These are phyloP conservation scores for Erodium maritimum DNA, from an alignment of 345 rosid species.

Conservation along the genomic window DNA sequence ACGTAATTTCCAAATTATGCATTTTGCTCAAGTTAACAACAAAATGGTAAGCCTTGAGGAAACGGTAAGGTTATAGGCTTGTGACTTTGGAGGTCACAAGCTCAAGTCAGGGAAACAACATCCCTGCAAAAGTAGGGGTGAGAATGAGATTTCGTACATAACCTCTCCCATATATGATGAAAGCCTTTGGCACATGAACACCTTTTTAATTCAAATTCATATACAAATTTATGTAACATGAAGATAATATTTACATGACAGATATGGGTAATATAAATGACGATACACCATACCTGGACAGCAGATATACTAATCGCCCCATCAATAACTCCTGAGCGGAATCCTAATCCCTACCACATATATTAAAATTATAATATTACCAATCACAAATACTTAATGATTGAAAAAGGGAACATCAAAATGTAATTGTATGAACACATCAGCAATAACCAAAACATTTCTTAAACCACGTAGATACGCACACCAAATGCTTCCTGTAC, in stretches of 20 bases:
- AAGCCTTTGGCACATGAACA: neutral
- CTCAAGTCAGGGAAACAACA: neutral
- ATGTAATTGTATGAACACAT: no score
- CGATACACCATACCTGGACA: conserved; percentile 46
- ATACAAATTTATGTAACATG: neutral
- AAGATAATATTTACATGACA: neutral
- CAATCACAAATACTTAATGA: neutral
- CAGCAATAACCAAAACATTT: no score
- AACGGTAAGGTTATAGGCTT: no score
- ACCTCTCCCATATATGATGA: neutral
- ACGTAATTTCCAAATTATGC: no score
- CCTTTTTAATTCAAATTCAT: neutral
- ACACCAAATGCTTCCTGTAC: neutral
- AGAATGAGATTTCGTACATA: neutral
- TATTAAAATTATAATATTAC: conserved; percentile 1
- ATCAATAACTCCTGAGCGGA: conserved; percentile 77
- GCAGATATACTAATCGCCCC: conserved; percentile 97
- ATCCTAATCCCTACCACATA: conserved; percentile 60
- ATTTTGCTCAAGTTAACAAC: no score
- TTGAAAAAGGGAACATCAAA: no score
- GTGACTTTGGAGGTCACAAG: neutral
- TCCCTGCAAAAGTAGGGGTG: neutral
- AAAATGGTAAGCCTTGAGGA: no score
- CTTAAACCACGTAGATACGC: neutral
- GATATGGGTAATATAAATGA: no score